These are phyloP conservation scores for Colletotrichum cordylinicola DNA, from an alignment of 2,329 filamentous ascomycete genomes.

Conservation along the genomic window DNA sequence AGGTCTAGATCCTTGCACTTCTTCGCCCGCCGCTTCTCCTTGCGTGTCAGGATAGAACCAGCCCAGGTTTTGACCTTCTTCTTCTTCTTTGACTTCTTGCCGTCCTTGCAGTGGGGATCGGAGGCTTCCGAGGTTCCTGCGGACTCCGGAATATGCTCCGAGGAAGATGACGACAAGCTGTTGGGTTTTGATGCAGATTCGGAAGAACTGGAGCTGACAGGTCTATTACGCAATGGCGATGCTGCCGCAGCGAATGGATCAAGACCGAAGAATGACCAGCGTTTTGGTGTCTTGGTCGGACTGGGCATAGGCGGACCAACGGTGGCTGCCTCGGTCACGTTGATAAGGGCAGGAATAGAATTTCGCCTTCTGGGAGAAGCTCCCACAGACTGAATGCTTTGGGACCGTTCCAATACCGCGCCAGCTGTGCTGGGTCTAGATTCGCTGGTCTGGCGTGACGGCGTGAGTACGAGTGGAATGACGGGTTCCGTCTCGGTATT, in stretches of 20 bases:
- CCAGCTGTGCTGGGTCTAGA: slow-evolving; percentile 74
- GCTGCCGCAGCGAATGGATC: slow-evolving; percentile 56
- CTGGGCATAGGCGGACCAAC: slow-evolving; percentile 47
- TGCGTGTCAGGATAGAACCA: slow-evolving; percentile 70
- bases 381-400: slow-evolving; percentile 38
- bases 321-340: slow-evolving; percentile 39
- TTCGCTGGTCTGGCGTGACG: slow-evolving; percentile 48
- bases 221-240: slow-evolving; percentile 52
- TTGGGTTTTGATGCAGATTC: slow-evolving; percentile 37
- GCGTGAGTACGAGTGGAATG: slow-evolving; percentile 39
- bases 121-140: slow-evolving; percentile 18
- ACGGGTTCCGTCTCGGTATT: slow-evolving; percentile 10
- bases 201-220: slow-evolving; percentile 52
- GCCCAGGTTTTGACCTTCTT: slow-evolving; percentile 81
- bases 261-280: slow-evolving; percentile 68
- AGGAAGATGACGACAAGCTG: slow-evolving; percentile 30
- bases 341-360: slow-evolving; percentile 61
- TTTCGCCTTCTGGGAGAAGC: slow-evolving; percentile 58
- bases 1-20: slow-evolving; percentile 21
- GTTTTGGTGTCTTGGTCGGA: slow-evolving; percentile 57
- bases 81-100: slow-evolving; percentile 56
- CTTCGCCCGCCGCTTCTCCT: slow-evolving; percentile 57
- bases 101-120: slow-evolving; percentile 34
- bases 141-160: slow-evolving; percentile 41
- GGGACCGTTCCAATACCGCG: slow-evolving; percentile 65